Base-by-base conservation (phyloP, 2,329 filamentous ascomycete species). In the Alternaria longipes region DNA sequence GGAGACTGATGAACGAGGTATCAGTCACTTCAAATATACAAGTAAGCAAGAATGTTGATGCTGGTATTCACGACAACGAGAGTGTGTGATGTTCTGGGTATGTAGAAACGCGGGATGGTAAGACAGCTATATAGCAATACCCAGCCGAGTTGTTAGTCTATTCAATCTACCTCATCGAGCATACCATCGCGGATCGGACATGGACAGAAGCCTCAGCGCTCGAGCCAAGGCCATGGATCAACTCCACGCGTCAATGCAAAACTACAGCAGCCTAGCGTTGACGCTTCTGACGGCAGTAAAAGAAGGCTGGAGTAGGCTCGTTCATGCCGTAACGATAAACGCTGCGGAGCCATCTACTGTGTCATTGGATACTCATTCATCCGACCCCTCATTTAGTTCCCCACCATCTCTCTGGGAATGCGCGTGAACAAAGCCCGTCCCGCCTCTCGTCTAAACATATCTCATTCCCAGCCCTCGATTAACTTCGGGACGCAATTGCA, bases 1-100 rank as follows among this genome's bases (percentile, higher is more conserved):
- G 56, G 63, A 67, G 68, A 76, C 73, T 77, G 75, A 76, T 73
- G 68, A 78, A 75, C 74, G 74, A 77, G 72, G 71, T 74, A 77
- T 77, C 75, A 78, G 70, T 74, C 65, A 60, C 61, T 62, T 58
- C 42, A 58, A 56, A 53, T 61, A 56, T 54, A 60, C 34, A 45
- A 52, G 46, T 47, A 38, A 56, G 38, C 16, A 47, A 24, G 55
- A 53, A 12, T 42, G 56, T 53, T 51, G 59, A 54, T 42, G 60
- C 58, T 55, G 66, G 68, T 69, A 68, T 68, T 67, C 66, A 66
- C 58, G 64, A 71, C 68, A 74, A 71, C 68, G 67, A 73, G 54
- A 62, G 60, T 69, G 63, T 65, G 54, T 69, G 63, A 69, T 46
- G 46, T 52, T 41, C 22, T 54, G 54, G 49, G 42, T 22, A 18